Percentiles rank a stretch among this genome's conserved stretches.
Evolutionary conservation across 805 yeast genomes (phyloP).

Genomic region (Ogataea parapolymorpha): DNA sequence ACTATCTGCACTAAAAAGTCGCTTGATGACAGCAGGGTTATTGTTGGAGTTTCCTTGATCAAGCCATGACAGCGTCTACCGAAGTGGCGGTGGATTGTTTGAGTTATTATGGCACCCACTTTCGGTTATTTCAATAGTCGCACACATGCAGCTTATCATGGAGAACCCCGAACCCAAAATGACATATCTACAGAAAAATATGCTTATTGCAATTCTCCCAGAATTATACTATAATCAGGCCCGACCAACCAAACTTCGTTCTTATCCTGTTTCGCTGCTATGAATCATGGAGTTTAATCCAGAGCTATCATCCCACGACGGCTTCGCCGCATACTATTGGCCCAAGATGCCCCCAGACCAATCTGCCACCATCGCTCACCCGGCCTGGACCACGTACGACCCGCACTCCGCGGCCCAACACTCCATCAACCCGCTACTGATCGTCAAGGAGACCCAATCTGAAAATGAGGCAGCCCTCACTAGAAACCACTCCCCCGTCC

Average conservation of each 20-base stretch:
- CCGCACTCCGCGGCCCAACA: not conserved
- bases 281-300: constrained; percentile 12
- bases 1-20: not conserved
- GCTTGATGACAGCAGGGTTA: not conserved
- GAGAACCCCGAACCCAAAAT: not conserved
- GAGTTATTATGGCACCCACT: not conserved
- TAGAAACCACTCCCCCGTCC: not conserved
- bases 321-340: not conserved
- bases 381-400: not conserved
- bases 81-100: not conserved
- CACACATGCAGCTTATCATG: not conserved
- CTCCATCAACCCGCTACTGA: constrained; percentile 1
- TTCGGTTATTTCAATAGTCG: not conserved
- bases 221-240: not conserved
- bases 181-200: not conserved
- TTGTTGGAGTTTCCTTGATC: not conserved
- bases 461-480: not conserved
- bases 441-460: not conserved
- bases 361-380: not conserved
- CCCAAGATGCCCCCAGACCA: not conserved
- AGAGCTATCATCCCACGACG: constrained; percentile 6
- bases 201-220: not conserved
- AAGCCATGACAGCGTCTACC: not conserved
- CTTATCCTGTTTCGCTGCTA: not conserved
- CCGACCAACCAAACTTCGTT: not conserved